These are phyloP conservation scores for Cucurbita moschata DNA, from an alignment of 306 rosid species.

Conservation along the genomic window DNA sequence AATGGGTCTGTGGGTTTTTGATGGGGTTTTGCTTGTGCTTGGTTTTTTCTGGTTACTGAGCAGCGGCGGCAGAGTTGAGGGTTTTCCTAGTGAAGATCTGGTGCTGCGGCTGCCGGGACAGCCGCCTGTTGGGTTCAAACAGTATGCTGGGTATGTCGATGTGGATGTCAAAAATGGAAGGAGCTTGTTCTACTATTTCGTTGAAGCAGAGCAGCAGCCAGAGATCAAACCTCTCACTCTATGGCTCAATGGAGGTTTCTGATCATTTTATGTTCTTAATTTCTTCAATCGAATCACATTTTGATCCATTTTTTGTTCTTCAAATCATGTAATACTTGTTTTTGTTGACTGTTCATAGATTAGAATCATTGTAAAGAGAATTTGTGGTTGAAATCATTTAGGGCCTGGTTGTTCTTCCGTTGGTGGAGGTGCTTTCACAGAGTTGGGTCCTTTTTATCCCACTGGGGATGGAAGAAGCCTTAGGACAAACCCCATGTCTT, in stretches of 20 bases:
- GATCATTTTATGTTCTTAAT: neutral
- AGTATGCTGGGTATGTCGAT: conserved; percentile 75
- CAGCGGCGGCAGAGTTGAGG: conserved; percentile 17
- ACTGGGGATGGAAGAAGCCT: conserved; percentile 62
- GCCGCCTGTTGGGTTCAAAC: conserved; percentile 55
- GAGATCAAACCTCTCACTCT: conserved; percentile 49
- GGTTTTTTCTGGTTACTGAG: conserved; percentile 5
- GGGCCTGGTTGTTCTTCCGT: conserved; percentile 93
- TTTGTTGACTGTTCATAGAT: neutral
- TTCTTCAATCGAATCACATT: neutral
- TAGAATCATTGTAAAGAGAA: too few relatives aligned
- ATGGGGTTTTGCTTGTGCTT: neutral
- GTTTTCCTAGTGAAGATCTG: conserved; percentile 64
- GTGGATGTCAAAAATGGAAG: conserved; percentile 57
- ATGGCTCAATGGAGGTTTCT: conserved; percentile 95
- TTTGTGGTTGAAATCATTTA: conserved; percentile 7
- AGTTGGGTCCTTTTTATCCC: conserved; percentile 86
- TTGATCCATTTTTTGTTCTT: neutral
- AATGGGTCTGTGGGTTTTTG: neutral
- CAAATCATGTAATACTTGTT: neutral
- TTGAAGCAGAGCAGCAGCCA: conserved; percentile 50
- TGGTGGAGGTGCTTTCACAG: conserved; percentile 94
- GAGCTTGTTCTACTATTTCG: conserved; percentile 79
- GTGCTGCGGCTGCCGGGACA: conserved; percentile 64
- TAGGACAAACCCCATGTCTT: conserved; percentile 51